These are phyloP conservation scores for Paramecium bursaria DNA, from an alignment of 73 alveolate genomes.

Conservation along the genomic window DNA sequence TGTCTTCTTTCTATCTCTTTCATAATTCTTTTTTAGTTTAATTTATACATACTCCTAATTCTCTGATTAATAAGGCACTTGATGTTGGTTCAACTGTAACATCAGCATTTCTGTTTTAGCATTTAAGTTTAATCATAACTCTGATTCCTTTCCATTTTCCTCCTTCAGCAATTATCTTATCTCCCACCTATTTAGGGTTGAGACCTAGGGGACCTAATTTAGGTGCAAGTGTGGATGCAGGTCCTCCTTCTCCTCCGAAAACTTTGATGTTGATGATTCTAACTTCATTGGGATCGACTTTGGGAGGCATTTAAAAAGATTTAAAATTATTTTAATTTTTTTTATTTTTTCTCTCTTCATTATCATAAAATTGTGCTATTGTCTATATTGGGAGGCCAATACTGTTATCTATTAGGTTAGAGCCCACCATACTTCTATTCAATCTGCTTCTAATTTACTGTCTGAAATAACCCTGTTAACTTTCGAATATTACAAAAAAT, in stretches of 20 bases:
- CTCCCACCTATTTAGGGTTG: constrained; percentile 78
- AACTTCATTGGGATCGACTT: constrained; percentile 73
- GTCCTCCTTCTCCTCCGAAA: constrained; percentile 76
- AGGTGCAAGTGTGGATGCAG: constrained; percentile 76
- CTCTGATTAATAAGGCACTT: constrained; percentile 75
- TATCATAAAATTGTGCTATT: too few species aligned
- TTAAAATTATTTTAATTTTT: constrained; percentile 62
- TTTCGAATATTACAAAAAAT: background rate
- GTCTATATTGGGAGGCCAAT: constrained; percentile 43
- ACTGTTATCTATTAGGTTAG: constrained; percentile 8
- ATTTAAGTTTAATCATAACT: constrained; percentile 74
- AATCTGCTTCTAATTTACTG: background rate
- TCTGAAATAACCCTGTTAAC: background rate
- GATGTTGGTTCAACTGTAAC: constrained; percentile 76
- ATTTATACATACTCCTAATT: constrained; percentile 62
- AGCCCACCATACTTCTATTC: constrained; percentile 42
- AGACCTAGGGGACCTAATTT: constrained; percentile 78
- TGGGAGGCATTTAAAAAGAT: constrained; percentile 73
- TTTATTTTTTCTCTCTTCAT: too few species aligned
- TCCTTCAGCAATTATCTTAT: constrained; percentile 73
- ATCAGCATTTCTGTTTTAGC: constrained; percentile 74
- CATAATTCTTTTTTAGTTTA: constrained; percentile 64
- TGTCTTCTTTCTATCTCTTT: constrained; percentile 78
- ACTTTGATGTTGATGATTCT: constrained; percentile 71
- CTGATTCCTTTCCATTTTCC: constrained; percentile 74